Percentiles rank a stretch among this genome's conserved stretches.
phyloP scores from a whole-genome alignment of 2,329 filamentous ascomycete species.

The Juglanconis sp. region DNA sequence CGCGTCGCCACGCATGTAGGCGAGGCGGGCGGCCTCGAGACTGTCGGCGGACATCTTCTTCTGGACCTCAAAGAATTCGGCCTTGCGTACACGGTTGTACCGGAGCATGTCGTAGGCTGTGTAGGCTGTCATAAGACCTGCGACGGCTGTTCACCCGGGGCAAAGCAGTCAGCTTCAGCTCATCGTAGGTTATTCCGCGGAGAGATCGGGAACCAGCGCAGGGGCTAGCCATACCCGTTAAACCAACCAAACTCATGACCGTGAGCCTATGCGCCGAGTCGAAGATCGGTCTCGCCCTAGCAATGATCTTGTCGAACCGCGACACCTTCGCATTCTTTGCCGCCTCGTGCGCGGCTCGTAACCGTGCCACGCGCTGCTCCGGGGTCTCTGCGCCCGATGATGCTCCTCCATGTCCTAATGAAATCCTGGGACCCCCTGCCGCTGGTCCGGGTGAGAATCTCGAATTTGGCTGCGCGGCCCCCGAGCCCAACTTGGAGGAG shows the following conservation, averaged over 20 bases:
- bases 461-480: conserved; percentile 26
- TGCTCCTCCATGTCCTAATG: conserved; percentile 4
- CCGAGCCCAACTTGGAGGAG: conserved; percentile 51
- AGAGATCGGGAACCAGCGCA: neutral
- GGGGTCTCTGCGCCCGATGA: conserved; percentile 53
- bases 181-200: neutral
- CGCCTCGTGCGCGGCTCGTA: conserved; percentile 66
- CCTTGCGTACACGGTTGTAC: conserved; percentile 58
- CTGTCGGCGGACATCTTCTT: conserved; percentile 51
- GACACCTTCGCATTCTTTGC: conserved; percentile 59
- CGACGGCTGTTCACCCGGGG: conserved; percentile 41
- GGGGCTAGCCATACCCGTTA: conserved; percentile 45
- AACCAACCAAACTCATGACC: conserved; percentile 51
- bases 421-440: conserved; percentile 10
- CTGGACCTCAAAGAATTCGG: conserved; percentile 56
- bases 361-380: conserved; percentile 65
- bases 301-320: conserved; percentile 48
- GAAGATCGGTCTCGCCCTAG: conserved; percentile 46
- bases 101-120: conserved; percentile 60
- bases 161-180: neutral
- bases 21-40: conserved; percentile 55
- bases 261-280: conserved; percentile 56
- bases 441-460: conserved; percentile 19
- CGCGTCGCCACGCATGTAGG: conserved; percentile 57
- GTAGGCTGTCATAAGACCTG: conserved; percentile 54